Evolutionary conservation across 2,329 filamentous ascomycete genomes (phyloP).

Genomic region (Capronia americana): DNA sequence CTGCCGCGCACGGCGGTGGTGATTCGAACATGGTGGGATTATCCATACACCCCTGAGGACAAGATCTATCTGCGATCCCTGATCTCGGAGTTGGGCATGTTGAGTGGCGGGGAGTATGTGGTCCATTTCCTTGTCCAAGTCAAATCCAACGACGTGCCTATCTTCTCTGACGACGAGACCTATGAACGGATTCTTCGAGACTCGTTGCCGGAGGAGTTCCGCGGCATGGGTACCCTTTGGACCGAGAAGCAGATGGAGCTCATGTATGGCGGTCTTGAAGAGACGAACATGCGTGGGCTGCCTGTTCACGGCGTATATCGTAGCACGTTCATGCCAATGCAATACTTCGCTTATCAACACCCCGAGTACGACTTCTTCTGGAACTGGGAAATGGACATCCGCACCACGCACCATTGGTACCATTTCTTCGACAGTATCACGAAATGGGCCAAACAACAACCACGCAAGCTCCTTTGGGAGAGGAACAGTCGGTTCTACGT

Average conservation of each 20-base stretch:
- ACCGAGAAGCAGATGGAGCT: slow-evolving; percentile 91
- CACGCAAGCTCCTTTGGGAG: slow-evolving; percentile 81
- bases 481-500: slow-evolving; percentile 79
- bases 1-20: slow-evolving; percentile 73
- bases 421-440: slow-evolving; percentile 73
- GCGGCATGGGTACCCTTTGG: slow-evolving; percentile 88
- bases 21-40: slow-evolving; percentile 80
- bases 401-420: slow-evolving; percentile 88
- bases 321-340: slow-evolving; percentile 90
- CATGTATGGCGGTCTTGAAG: slow-evolving; percentile 85
- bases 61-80: slow-evolving; percentile 82
- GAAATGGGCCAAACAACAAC: slow-evolving; percentile 73
- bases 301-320: slow-evolving; percentile 92
- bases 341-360: slow-evolving; percentile 87
- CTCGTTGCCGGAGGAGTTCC: slow-evolving; percentile 81
- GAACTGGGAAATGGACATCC: slow-evolving; percentile 95
- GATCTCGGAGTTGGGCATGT: slow-evolving; percentile 76
- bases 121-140: slow-evolving; percentile 87
- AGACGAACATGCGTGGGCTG: slow-evolving; percentile 73
- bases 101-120: slow-evolving; percentile 80
- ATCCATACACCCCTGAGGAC: slow-evolving; percentile 77
- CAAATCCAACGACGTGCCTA: slow-evolving; percentile 76
- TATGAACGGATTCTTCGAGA: slow-evolving; percentile 75
- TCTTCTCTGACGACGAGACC: slow-evolving; percentile 79
- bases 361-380: slow-evolving; percentile 90